A percentile compares a stretch with the other conserved stretches of the same genome.
These are phyloP conservation scores for Monotropa hypopitys DNA, from an alignment of 179 eudicot genomes.

Conservation along the genomic window DNA sequence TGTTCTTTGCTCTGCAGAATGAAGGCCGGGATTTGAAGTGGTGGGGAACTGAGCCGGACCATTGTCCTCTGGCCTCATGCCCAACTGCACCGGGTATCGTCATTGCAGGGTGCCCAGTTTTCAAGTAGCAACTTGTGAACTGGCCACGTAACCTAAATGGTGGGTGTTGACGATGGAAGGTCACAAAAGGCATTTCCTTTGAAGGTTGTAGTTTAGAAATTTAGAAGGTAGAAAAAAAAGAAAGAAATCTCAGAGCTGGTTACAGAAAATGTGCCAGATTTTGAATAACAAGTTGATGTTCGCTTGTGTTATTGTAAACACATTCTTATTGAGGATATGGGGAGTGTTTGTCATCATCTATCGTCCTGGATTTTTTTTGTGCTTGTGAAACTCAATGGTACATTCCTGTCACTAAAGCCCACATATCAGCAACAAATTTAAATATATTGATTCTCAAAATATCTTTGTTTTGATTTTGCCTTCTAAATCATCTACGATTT, in stretches of 20 bases:
- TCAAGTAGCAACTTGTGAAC: constrained; percentile 6
- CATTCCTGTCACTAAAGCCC: not conserved
- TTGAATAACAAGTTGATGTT: not conserved
- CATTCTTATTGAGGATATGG: not conserved
- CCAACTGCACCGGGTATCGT: constrained; percentile 81
- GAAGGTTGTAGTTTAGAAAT: not conserved
- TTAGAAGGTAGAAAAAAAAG: not conserved
- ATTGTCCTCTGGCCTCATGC: constrained; percentile 83
- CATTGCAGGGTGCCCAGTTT: constrained; percentile 66
- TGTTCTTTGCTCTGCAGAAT: constrained; percentile 80
- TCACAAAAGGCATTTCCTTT: constrained; percentile 2
- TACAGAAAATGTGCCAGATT: not conserved
- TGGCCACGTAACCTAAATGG: not conserved
- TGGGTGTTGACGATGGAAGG: not conserved
- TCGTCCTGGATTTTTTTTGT: not conserved
- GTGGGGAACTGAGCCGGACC: constrained; percentile 87
- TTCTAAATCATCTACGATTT: not conserved
- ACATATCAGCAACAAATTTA: not conserved
- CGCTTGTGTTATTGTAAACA: not conserved
- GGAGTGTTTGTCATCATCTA: too few species aligned
- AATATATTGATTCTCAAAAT: not conserved
- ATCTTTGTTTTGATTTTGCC: not conserved
- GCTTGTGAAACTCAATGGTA: not conserved
- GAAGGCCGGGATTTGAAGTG: constrained; percentile 59
- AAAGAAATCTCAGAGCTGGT: not conserved